Evolutionary conservation across 352 stramenopile species (phyloP).

Genomic region (Phytophthora vignae): DNA sequence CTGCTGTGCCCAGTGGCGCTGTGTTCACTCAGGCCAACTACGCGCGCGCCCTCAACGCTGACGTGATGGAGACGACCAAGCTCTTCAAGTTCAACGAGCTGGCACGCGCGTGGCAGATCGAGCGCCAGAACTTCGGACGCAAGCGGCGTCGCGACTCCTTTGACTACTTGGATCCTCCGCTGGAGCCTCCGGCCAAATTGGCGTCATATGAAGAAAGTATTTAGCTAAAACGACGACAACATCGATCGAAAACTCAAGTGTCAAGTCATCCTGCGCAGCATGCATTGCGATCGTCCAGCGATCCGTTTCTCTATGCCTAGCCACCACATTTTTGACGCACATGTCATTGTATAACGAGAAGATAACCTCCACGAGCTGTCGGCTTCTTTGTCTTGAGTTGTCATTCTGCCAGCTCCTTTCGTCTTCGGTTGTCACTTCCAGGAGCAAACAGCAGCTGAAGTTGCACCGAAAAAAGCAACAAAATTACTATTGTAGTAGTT

Average conservation of each 20-base stretch:
- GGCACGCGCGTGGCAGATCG: conserved; percentile 78
- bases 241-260: conserved; percentile 36
- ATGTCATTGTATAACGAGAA: not conserved
- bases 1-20: conserved; percentile 67
- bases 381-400: too few relatives aligned
- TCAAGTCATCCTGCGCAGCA: not conserved
- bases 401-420: too few relatives aligned
- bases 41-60: conserved; percentile 62
- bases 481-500: too few relatives aligned
- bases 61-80: conserved; percentile 72
- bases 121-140: conserved; percentile 76
- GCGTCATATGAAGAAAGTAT: conserved; percentile 90
- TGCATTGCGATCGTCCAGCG: not conserved
- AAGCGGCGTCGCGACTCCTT: conserved; percentile 84
- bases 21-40: conserved; percentile 79
- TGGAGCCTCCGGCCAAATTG: conserved; percentile 69
- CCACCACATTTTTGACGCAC: not conserved
- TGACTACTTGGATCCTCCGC: conserved; percentile 68
- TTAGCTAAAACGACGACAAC: conserved; percentile 60
- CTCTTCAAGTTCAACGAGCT: conserved; percentile 82
- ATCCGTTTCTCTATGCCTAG: not conserved
- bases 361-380: not conserved
- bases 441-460: too few relatives aligned
- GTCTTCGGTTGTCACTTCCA: too few relatives aligned
- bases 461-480: too few relatives aligned